Evolutionary conservation across 495 filamentous ascomycete species (phyloP), one percentile per base, ranked within the genome.

Genomic region (Podospora pseudocomata): DNA sequence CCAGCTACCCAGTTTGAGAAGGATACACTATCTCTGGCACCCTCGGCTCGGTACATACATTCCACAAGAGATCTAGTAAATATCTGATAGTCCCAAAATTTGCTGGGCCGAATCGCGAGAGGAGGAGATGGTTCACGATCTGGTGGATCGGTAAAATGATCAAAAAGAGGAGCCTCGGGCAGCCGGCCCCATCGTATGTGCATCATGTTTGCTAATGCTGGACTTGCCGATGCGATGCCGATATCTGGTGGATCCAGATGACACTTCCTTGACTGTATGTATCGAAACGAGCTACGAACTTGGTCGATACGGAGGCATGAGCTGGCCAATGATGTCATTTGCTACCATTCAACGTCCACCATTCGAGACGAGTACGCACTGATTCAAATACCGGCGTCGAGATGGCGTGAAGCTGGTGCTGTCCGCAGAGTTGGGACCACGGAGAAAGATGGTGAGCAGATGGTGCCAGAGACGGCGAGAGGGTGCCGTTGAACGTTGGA

Each of bases 321-420:
- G 13, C 39, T 49, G 15, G 56, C 73, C 67, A 71, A 75, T 75
- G 71, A 75, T 73, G 73, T 73, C 73, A 75, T 66, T 34, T 68
- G 57, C 67, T 4, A 72, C 70, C 49, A 18, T 32, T 57, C 16
- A 56, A 65, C 60, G 32, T 53, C n/a, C 7, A 39, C 13, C 30
- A 27, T 5, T 60, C 20, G 13, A 34, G 11, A 30, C 26, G n/a
- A 60, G 54, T 23, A 15, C 65, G 26, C 49, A 13, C 28, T 58
- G 34, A n/a, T 27, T 4, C 20, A 23, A 56, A 18, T 56, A 3
- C 16, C 19, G 54, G 55, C 20, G 55, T 58, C 9, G 23, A 58
- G 39, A 19, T 58, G 55, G 55, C 55, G n/a, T 58, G n/a, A 58
- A 58, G 39, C 39, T 49, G 39, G 39, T 49, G 39, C 39, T 11